Percentiles rank a stretch among this genome's conserved stretches.
phyloP scores from a whole-genome alignment of 1,284 basidiomycete species.

The Trametes pubescens region DNA sequence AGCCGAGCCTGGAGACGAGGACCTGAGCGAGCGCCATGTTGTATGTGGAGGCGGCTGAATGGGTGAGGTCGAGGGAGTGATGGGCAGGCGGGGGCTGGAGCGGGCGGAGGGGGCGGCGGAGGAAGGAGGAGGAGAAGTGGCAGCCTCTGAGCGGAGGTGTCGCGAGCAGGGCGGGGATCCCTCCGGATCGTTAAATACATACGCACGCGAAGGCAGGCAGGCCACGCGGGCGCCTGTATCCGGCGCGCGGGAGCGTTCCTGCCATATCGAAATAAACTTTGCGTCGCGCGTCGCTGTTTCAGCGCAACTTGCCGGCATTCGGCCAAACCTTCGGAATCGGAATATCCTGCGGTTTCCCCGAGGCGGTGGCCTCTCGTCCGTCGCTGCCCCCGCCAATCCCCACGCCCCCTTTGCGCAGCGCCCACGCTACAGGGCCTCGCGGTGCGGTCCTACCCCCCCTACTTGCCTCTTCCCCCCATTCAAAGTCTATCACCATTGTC shows the following conservation, averaged over 20 bases:
- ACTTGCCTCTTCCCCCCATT: conserved; percentile 1
- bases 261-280: conserved; percentile 36
- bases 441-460: background rate
- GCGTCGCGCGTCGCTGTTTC: conserved; percentile 27
- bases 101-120: conserved; percentile 13
- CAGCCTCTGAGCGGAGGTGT: conserved; percentile 35
- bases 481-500: conserved; percentile 8
- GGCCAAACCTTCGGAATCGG: conserved; percentile 30
- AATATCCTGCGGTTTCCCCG: conserved; percentile 31
- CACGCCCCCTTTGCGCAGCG: conserved; percentile 7
- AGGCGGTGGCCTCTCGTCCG: background rate
- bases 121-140: conserved; percentile 11
- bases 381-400: conserved; percentile 10
- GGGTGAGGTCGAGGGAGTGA: conserved; percentile 8
- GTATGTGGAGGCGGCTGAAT: background rate
- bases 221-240: conserved; percentile 17
- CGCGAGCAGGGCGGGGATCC: conserved; percentile 29
- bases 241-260: conserved; percentile 12
- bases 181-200: conserved; percentile 33
- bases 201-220: conserved; percentile 23
- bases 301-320: conserved; percentile 32
- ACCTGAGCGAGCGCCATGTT: conserved; percentile 36
- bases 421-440: background rate
- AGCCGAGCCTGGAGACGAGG: conserved; percentile 35
- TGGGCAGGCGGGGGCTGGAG: conserved; percentile 18